These are phyloP conservation scores for Oryza meyeriana DNA, from an alignment of 176 grass and related monocot genomes.

Conservation along the genomic window DNA sequence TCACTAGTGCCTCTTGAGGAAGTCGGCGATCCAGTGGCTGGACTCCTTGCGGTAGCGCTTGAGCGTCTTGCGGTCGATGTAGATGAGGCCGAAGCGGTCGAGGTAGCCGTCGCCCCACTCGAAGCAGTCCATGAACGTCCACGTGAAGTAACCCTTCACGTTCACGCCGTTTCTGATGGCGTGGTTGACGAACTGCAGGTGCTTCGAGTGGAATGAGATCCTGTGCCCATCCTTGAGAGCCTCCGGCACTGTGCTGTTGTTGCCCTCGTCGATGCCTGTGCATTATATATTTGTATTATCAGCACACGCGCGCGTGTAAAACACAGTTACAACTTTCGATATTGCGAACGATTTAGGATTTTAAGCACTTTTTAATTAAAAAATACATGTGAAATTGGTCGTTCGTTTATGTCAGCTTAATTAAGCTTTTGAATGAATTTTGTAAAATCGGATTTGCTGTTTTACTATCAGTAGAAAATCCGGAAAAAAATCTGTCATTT, in stretches of 20 bases:
- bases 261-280: conserved; percentile 29
- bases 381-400: too few relatives aligned
- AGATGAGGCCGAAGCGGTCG: conserved; percentile 46
- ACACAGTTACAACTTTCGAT: too few relatives aligned
- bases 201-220: conserved; percentile 37
- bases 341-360: too few relatives aligned
- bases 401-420: too few relatives aligned
- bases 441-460: too few relatives aligned
- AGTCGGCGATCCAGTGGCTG: conserved; percentile 41
- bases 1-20: conserved; percentile 36
- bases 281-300: too few relatives aligned
- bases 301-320: too few relatives aligned
- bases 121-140: conserved; percentile 67
- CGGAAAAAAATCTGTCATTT: too few relatives aligned
- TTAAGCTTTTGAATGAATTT: too few relatives aligned
- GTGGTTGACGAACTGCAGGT: conserved; percentile 38
- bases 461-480: too few relatives aligned
- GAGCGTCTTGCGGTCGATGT: conserved; percentile 37
- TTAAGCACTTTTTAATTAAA: too few relatives aligned
- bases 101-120: conserved; percentile 56
- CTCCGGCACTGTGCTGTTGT: conserved; percentile 35
- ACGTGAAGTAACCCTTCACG: conserved; percentile 49
- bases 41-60: conserved; percentile 64
- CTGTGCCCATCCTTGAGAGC: conserved; percentile 49
- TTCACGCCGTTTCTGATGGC: conserved; percentile 48